phyloP scores from a whole-genome alignment of 208 protist species.

The Trypanosoma cruzi region DNA sequence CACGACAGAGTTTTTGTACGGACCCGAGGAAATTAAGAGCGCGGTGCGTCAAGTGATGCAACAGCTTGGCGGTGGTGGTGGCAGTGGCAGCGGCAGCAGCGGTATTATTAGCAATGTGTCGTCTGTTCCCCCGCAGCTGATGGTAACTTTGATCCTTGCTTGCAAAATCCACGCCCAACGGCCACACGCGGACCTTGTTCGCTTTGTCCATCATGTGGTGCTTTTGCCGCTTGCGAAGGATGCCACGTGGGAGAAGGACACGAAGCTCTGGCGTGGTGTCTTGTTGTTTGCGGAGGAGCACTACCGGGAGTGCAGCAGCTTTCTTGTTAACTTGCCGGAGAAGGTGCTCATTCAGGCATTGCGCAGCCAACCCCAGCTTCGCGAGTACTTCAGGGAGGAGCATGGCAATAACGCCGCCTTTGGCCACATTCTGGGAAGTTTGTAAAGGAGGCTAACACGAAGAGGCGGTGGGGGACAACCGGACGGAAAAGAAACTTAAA shows the following conservation, averaged over 20 bases:
- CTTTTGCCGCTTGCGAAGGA: slow-evolving; percentile 60
- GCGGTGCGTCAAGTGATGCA: slow-evolving; percentile 58
- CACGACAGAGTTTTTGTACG: slow-evolving; percentile 53
- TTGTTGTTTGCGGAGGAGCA: slow-evolving; percentile 67
- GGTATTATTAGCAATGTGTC: too few relatives aligned
- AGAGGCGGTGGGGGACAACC: neutral
- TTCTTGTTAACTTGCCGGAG: slow-evolving; percentile 76
- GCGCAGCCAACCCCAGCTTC: slow-evolving; percentile 41
- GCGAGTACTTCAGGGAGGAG: slow-evolving; percentile 62
- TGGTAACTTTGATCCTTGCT: slow-evolving; percentile 69
- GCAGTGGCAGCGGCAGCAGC: neutral
- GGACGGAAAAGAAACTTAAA: neutral
- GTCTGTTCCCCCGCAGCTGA: slow-evolving; percentile 70
- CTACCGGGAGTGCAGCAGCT: slow-evolving; percentile 75
- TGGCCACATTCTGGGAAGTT: slow-evolving; percentile 58
- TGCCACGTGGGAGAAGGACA: slow-evolving; percentile 57
- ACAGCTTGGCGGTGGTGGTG: neutral
- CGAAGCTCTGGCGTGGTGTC: slow-evolving; percentile 73
- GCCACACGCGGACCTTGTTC: slow-evolving; percentile 43
- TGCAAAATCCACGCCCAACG: slow-evolving; percentile 32
- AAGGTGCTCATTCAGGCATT: slow-evolving; percentile 69
- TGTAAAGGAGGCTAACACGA: slow-evolving; percentile 29
- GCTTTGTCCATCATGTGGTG: slow-evolving; percentile 54
- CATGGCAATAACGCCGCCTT: slow-evolving; percentile 84
- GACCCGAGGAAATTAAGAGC: slow-evolving; percentile 53